Conservation (phyloP, 1,284 basidiomycete genomes). For the Ustilago crameri region DNA sequence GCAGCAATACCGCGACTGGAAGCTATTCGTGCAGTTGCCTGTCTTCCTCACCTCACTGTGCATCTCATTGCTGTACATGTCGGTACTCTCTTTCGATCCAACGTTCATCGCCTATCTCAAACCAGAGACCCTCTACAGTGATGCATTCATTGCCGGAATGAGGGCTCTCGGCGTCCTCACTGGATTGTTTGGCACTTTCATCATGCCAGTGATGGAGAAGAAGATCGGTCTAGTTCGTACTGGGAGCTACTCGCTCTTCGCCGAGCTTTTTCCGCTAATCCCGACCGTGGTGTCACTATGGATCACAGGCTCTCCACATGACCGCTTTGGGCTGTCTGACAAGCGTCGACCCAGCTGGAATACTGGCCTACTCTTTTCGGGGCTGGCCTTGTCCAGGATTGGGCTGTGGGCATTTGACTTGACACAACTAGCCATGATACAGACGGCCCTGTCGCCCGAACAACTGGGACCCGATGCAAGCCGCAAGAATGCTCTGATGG, state of each 20-base stretch:
- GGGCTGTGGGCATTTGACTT: slow-evolving; percentile 74
- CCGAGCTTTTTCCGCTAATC: slow-evolving; percentile 47
- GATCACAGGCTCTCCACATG: slow-evolving; percentile 34
- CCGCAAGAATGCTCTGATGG: slow-evolving; percentile 53
- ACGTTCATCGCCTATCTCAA: slow-evolving; percentile 63
- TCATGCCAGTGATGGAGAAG: slow-evolving; percentile 70
- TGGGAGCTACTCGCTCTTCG: slow-evolving; percentile 67
- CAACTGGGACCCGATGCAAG: slow-evolving; percentile 35
- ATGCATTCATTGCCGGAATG: slow-evolving; percentile 74
- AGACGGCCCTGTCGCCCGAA: slow-evolving; percentile 40
- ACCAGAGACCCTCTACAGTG: slow-evolving; percentile 64
- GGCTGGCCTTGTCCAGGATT: slow-evolving; percentile 72
- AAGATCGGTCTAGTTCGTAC: slow-evolving; percentile 71
- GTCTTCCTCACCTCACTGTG: slow-evolving; percentile 70
- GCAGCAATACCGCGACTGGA: slow-evolving; percentile 69
- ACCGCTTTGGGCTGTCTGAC: slow-evolving; percentile 31
- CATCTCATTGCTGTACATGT: slow-evolving; percentile 73
- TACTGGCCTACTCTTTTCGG: slow-evolving; percentile 59
- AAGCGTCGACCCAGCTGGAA: slow-evolving; percentile 52
- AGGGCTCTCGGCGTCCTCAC: slow-evolving; percentile 71
- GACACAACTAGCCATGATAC: slow-evolving; percentile 71
- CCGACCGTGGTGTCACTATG: slow-evolving; percentile 48
- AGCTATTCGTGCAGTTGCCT: slow-evolving; percentile 70
- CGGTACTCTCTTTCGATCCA: slow-evolving; percentile 69
- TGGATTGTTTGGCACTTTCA: slow-evolving; percentile 71